These are phyloP conservation scores for Limonium bicolor DNA, from an alignment of 148 eudicot species.

Conservation along the genomic window DNA sequence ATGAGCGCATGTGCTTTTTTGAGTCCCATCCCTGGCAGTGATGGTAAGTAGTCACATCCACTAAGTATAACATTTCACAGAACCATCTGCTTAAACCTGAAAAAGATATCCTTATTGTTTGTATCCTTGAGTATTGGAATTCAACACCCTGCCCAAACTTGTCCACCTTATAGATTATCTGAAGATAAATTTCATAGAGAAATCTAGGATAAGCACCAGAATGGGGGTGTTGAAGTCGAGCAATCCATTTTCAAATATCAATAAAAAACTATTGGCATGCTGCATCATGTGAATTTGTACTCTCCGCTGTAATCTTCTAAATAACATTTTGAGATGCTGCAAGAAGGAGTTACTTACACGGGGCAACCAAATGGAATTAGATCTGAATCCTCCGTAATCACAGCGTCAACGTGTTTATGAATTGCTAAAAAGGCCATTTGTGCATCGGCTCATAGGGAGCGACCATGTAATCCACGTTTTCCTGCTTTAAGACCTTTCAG, in stretches of 20 bases:
- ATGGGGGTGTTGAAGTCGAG: no score
- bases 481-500: constrained; percentile 62
- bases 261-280: no score
- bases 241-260: no score
- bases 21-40: constrained; percentile 91
- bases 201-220: no score
- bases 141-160: constrained; percentile 94
- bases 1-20: constrained; percentile 82
- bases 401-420: constrained; percentile 79
- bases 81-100: constrained; percentile 77
- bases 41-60: constrained; percentile 95
- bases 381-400: constrained; percentile 93
- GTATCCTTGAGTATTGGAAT: constrained; percentile 43
- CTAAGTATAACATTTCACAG: constrained; percentile 87
- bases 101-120: constrained; percentile 65
- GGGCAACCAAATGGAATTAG: constrained; percentile 95
- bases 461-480: constrained; percentile 57
- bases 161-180: constrained; percentile 99
- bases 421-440: constrained; percentile 90
- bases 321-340: background rate
- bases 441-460: constrained; percentile 99
- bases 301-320: no score
- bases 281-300: no score
- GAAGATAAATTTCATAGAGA: constrained; percentile 6
- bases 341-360: constrained; percentile 39